Evolutionary conservation across 148 eudicot species (phyloP), one percentile per base, ranked within the genome.

Genomic region (Salicornia ramosissima): DNA sequence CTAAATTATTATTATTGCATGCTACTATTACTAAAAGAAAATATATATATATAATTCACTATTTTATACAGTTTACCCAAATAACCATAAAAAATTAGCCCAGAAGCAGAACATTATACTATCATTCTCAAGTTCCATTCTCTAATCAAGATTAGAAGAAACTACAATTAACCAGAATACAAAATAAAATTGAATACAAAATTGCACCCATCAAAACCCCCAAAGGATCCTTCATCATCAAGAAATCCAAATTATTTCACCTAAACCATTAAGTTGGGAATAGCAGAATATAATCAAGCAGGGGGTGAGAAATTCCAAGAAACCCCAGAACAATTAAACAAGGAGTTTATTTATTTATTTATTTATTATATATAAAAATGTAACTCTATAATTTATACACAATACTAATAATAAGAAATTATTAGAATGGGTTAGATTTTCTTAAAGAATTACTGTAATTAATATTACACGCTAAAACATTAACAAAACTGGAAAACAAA

Each of bases 111-210:
- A n/a, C n/a, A n/a, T n/a, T n/a, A n/a, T n/a, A n/a, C n/a, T n/a
- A n/a, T n/a, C n/a, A n/a, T 29, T 25, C 55, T 31, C 25, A 56
- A 63, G 30, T 53, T 63, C 51, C 62, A 72, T 14, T 29, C 51
- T 63, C 64, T 39, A 50, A 51, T 63, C 40, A 72, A 63, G 65
- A 39, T 40, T 61, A 39, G 21, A 13, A 59, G 15, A 2, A 7
- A 21, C 46, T 11, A 61, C 13, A 9, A 19, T 16, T 12, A 31
- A 22, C 46, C 16, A 36, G 24, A 62, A 21, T 24, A 28, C 13
- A 15, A 26, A 24, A 29, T 16, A 4, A 51, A n/a, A 52, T 10
- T 22, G 28, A 56, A 56, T 1, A 56, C 4, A 26, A 56, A 54
- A 51, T 18, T 18, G 2, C 22, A 51, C 25, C 55, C 7, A 51